Evolutionary conservation across 179 eudicot species (phyloP).

Genomic region (Gypsophila paniculata): DNA sequence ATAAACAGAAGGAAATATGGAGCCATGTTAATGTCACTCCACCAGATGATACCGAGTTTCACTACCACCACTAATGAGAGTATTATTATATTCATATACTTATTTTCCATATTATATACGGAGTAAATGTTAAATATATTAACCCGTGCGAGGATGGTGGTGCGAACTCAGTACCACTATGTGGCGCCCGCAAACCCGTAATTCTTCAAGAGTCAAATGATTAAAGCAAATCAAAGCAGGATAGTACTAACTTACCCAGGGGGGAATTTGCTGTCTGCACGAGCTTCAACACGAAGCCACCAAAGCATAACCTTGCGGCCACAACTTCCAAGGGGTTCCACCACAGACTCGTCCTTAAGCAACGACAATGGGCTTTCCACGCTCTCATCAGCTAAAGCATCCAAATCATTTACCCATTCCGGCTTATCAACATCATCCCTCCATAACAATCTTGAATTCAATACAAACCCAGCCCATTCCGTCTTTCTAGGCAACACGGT

Average conservation of each 20-base stretch:
- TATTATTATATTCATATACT: too few species aligned
- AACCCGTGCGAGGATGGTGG: too few species aligned
- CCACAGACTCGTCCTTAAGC: constrained; percentile 59
- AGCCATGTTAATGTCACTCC: not conserved
- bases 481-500: constrained; percentile 73
- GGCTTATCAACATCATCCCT: constrained; percentile 64
- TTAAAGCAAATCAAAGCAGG: constrained; percentile 10
- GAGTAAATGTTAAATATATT: too few species aligned
- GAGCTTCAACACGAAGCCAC: constrained; percentile 99
- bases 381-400: constrained; percentile 43
- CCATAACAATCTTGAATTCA: constrained; percentile 83
- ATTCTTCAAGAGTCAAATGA: not conserved
- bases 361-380: constrained; percentile 71
- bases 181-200: too few species aligned
- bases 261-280: constrained; percentile 91
- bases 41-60: too few species aligned
- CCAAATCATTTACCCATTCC: constrained; percentile 72
- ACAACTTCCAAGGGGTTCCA: constrained; percentile 90
- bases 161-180: too few species aligned
- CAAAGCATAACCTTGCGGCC: constrained; percentile 89
- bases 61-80: too few species aligned
- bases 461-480: constrained; percentile 93
- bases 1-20: not conserved
- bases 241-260: constrained; percentile 54
- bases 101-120: too few species aligned